These are phyloP conservation scores for Pichia cephalocereana DNA, from an alignment of 805 yeast species.

Conservation along the genomic window DNA sequence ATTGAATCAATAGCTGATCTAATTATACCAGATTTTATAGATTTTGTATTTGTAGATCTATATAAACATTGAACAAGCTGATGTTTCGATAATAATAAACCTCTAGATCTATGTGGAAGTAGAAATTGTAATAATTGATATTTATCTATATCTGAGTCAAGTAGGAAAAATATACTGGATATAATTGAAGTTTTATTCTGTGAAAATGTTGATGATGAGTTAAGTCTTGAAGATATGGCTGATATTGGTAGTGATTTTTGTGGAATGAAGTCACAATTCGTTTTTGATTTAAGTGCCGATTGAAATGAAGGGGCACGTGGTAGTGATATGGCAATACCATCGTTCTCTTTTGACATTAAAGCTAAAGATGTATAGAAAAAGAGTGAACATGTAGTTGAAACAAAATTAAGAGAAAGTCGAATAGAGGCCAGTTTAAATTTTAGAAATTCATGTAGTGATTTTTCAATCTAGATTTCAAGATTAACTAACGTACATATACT, in stretches of 20 bases:
- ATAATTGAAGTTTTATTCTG: not conserved
- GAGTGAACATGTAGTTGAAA: no score
- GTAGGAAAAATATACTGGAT: not conserved
- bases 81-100: conserved; percentile 1
- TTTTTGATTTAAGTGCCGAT: not conserved
- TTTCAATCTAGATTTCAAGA: no score
- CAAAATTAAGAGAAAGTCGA: no score
- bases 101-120: conserved; percentile 3
- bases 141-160: conserved; percentile 2
- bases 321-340: no score
- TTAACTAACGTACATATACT: no score
- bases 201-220: not conserved
- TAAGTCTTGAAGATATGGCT: not conserved
- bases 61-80: not conserved
- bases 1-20: not conserved
- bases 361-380: no score
- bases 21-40: not conserved
- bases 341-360: not conserved
- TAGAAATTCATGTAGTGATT: no score
- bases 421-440: no score
- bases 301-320: not conserved
- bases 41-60: conserved; percentile 1
- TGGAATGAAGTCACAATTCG: not conserved
- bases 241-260: not conserved
- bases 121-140: not conserved